Base-by-base conservation (phyloP, 1,284 basidiomycete genomes). In the Cryptococcus wingfieldii region DNA sequence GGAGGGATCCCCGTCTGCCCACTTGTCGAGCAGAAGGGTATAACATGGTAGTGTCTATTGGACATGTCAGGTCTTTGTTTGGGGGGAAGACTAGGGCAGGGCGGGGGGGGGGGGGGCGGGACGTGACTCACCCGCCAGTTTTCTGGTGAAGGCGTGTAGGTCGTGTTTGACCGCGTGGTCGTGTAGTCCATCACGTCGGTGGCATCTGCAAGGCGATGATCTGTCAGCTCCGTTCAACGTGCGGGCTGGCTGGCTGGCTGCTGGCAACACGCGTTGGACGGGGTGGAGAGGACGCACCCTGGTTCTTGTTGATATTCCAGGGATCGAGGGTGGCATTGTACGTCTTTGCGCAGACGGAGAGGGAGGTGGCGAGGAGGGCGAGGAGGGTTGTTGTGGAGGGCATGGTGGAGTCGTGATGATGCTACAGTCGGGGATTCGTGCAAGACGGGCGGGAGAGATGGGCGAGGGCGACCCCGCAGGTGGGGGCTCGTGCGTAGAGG, bases 21-120 rank as follows among this genome's bases (percentile, higher is more conserved):
- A 94, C 77, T 94, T 94, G 82, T 95, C 91, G 67, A 91, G 75
- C 50, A 94, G 84, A 62, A 94, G 72, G 42, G 89, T 91, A 75
- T 94, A 94, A 56, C 85, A 83, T 1, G 91, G 90, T 18, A 92
- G 77, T 16, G 83, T 57, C 74, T 76, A 51, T 6, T 28, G 44
- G 34, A 19, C 28, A 16, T 9, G 44, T 53, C 39, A 55, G 50
- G 23, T 23, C 39, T n/a, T 14, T 25, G 31, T 46, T 25, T 42
- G 38, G 7, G 44, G 19, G 10, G 12, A 37, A 19, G 39, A 16
- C 34, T 23, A 50, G 34, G n/a, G n/a, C n/a, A n/a, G n/a, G n/a
- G n/a, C n/a, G n/a, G n/a, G n/a, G n/a, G n/a, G 10, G 6, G 43
- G 5, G 25, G n/a, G 51, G 16, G 23, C 13, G 51, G 28, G 31